Evolutionary conservation across 1,284 basidiomycete species (phyloP).

Genomic region (Malassezia dermatis): DNA sequence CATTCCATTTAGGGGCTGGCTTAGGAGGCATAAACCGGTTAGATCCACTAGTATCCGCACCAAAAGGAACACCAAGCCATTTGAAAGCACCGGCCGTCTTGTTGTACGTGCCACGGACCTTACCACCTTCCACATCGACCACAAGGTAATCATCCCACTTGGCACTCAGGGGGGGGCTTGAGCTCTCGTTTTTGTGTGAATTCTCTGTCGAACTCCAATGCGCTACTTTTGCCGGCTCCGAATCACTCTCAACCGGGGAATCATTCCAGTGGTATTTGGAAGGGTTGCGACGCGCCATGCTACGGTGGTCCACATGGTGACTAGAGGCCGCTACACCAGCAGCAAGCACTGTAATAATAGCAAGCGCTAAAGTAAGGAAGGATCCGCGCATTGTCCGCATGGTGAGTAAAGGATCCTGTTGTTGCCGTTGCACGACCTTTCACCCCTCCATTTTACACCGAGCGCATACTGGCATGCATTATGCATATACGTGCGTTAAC

Average conservation of each 20-base stretch:
- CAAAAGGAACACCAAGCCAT: constrained; percentile 19
- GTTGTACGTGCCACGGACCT: constrained; percentile 13
- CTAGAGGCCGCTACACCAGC: background rate
- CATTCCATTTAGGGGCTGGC: constrained; percentile 3
- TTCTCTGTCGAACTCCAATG: background rate
- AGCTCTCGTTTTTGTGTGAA: background rate
- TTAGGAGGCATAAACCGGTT: constrained; percentile 18
- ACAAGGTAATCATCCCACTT: constrained; percentile 30
- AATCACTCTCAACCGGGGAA: background rate
- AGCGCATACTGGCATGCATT: background rate
- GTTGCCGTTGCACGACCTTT: background rate
- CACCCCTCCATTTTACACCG: background rate
- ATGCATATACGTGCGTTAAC: background rate
- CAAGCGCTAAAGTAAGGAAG: background rate
- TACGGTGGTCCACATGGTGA: background rate
- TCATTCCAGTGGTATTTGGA: background rate
- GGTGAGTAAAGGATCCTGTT: background rate
- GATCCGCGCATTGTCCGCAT: background rate
- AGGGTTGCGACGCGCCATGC: background rate
- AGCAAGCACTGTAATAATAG: background rate
- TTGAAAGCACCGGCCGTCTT: constrained; percentile 1
- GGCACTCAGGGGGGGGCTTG: background rate
- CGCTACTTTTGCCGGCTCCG: background rate
- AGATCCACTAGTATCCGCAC: constrained; percentile 9
- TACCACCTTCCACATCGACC: constrained; percentile 14